Evolutionary conservation across 495 filamentous ascomycete genomes (phyloP), one percentile per base, ranked within the genome.

Genomic region (Staphylotrichum tortipilum): DNA sequence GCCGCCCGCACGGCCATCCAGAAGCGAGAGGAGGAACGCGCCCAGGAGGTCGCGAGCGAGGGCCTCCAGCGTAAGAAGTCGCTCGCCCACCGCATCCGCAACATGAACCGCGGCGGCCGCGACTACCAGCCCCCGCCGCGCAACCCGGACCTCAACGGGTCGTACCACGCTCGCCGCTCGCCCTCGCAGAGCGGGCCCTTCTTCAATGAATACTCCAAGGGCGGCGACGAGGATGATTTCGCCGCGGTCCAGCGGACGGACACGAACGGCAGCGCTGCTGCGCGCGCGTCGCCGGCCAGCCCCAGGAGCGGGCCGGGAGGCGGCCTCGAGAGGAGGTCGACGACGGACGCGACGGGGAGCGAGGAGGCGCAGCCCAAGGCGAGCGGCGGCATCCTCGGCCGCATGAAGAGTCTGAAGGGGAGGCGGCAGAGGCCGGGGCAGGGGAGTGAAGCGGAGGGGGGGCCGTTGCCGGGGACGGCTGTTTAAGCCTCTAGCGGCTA

Each of bases 51-150:
- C 17, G 55, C 60, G 29, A 71, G 72, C 38, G 82, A 81, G 12
- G 89, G 89, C 37, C 68, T 99, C 18, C 77, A 78, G 52, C 81
- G 94, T 30, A 97, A 95, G 78, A 94, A 94, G 70, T 95, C 88
- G 33, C 72, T 99, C 44, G 92, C 89, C 0, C 89, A 95, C 56
- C 82, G 86, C 46, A 80, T 94, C 59, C 77, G 83, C 40, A 81
- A 81, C 34, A 83, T 87, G 50, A 84, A 77, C 58, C 71, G 70
- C 22, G 67, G 66, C 26, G 67, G 78, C 6, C 69, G 76, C 26
- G 72, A 77, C 31, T 72, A 68, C 56, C 68, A 70, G 42, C 70
- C 78, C 2, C 65, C 76, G 2, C 72, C 72, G 17, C 78, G 77
- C 43, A 66, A 72, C 54, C 81, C 58, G 46, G 79, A 70, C 63